Base-by-base conservation (phyloP, 1,284 basidiomycete species). In the Hymenochaete sp. region DNA sequence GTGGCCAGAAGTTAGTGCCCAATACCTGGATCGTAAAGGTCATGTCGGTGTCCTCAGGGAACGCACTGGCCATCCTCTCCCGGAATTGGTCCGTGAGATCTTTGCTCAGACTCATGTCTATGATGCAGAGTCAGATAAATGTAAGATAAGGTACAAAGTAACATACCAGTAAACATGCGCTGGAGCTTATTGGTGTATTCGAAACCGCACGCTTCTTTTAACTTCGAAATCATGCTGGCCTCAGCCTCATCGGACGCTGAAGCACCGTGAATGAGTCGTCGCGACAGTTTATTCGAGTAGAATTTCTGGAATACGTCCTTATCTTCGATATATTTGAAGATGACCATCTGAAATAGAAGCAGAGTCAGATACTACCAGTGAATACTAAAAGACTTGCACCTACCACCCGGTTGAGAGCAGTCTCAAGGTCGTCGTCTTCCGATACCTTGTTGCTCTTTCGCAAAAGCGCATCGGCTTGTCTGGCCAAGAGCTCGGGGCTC, bases 261-360 rank as follows among this genome's bases (percentile, higher is more conserved):
- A 16, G 88, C 79, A 27, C 82, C 82, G 56, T 92, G 85, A 54
- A 99, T 93, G 27, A 99, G 79, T 55, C 96, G 91, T 60, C 90
- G 90, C 37, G 93, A 93, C 16, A 99, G 72, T 68, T 95, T 95
- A 57, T 92, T 97, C 36, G 89, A 89, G 71, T 99, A 99, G 74
- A 97, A 99, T 37, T 90, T 92, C 62, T 98, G 95, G 82, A 98
- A 99, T 9, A 98, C 93, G 59, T 98, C 96, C 72, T 97, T 97
- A 71, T 98, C 96, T 63, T 97, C 93, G 56, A 98, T 85, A 63
- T 97, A 98, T 66, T 97, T 97, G 84, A 99, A 98, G 42, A 98
- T 72, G 36, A 93, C 74, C 95, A 98, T 97, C 92, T 95, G 55
- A 31, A 25, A 38, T 22, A 44, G 3, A 7, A 40, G 13, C 7